These are phyloP conservation scores for Blumeria hordei DNA, from an alignment of 2,329 filamentous ascomycete species.

Conservation along the genomic window DNA sequence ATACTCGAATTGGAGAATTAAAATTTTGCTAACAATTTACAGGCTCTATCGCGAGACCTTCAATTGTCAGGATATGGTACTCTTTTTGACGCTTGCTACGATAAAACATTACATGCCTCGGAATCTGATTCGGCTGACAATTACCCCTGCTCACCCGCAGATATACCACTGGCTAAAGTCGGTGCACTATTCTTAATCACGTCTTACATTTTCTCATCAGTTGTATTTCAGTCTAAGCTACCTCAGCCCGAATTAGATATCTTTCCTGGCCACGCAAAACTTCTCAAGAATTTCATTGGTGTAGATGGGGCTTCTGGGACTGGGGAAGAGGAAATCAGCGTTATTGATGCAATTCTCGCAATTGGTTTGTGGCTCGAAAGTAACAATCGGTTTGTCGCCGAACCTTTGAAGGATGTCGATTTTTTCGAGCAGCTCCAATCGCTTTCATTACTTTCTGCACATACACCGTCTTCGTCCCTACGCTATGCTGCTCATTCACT, in stretches of 20 bases:
- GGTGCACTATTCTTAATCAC: conserved; percentile 34
- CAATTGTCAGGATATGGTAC: conserved; percentile 23
- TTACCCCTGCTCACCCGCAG: conserved; percentile 22
- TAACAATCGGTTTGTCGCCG: conserved; percentile 20
- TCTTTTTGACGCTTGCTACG: conserved; percentile 22
- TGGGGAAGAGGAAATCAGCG: conserved; percentile 23
- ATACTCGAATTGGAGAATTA: not conserved
- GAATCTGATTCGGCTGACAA: conserved; percentile 20
- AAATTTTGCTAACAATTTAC: not conserved
- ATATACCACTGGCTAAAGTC: conserved; percentile 32
- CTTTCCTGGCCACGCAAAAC: conserved; percentile 32
- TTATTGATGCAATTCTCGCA: conserved; percentile 32
- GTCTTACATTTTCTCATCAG: conserved; percentile 37
- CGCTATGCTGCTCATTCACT: conserved; percentile 17
- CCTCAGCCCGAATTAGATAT: conserved; percentile 28
- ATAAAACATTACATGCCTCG: conserved; percentile 17
- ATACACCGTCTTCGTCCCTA: conserved; percentile 16
- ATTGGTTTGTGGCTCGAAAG: conserved; percentile 35
- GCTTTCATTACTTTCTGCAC: conserved; percentile 17
- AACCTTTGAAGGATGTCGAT: conserved; percentile 16
- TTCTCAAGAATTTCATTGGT: conserved; percentile 29
- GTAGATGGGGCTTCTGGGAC: conserved; percentile 24
- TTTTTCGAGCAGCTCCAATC: conserved; percentile 36
- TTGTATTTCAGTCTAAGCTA: conserved; percentile 33
- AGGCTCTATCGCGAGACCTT: conserved; percentile 29